These are phyloP conservation scores for Hyphodiscus hymeniophilus DNA, from an alignment of 495 filamentous ascomycete species.

Conservation along the genomic window DNA sequence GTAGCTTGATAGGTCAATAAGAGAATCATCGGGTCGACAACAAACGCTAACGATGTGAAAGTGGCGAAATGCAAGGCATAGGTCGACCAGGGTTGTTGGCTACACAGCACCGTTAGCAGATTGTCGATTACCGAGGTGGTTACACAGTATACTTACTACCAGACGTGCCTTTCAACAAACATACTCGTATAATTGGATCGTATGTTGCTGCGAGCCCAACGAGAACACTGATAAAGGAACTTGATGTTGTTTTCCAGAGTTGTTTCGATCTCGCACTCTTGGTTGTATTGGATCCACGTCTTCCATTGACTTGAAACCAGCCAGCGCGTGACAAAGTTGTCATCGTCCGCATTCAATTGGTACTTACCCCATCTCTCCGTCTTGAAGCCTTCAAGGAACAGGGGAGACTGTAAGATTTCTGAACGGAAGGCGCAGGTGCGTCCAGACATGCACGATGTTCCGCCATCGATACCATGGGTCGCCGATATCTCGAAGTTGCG, in stretches of 20 bases:
- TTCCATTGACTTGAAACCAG: slow-evolving; percentile 68
- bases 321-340: slow-evolving; percentile 80
- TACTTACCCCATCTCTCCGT: slow-evolving; percentile 66
- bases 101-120: slow-evolving; percentile 23
- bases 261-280: slow-evolving; percentile 65
- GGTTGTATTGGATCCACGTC: slow-evolving; percentile 69
- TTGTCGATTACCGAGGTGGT: not conserved
- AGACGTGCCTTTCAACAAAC: slow-evolving; percentile 59
- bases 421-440: slow-evolving; percentile 78
- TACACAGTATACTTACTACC: slow-evolving; percentile 45
- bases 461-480: slow-evolving; percentile 77
- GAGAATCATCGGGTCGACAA: slow-evolving; percentile 56
- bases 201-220: slow-evolving; percentile 79
- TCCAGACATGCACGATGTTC: slow-evolving; percentile 81
- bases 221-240: slow-evolving; percentile 69
- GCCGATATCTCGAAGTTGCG: slow-evolving; percentile 86
- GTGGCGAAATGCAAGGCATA: slow-evolving; percentile 71
- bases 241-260: slow-evolving; percentile 65
- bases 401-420: slow-evolving; percentile 66
- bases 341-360: slow-evolving; percentile 73
- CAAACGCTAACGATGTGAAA: slow-evolving; percentile 59
- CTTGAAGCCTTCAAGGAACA: slow-evolving; percentile 64
- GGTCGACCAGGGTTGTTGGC: slow-evolving; percentile 64
- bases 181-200: slow-evolving; percentile 73
- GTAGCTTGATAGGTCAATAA: slow-evolving; percentile 41